Base-by-base conservation (phyloP, 768 basidiomycete species). In the Hericium coralloides region DNA sequence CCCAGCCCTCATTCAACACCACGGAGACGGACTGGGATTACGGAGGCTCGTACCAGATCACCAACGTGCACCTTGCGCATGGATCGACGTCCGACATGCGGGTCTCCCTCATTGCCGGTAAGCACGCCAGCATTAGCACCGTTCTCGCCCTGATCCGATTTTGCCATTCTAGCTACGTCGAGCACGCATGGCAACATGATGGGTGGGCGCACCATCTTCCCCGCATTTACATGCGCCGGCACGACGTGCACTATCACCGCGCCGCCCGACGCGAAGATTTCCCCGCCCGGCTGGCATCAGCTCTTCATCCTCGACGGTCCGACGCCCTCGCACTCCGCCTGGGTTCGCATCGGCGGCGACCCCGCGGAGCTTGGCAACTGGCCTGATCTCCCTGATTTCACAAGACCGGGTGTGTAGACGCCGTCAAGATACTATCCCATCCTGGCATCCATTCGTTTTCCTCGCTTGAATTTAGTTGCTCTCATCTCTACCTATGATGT, bases 341-440 rank as follows among this genome's bases (percentile, higher is more conserved):
- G 85, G 82, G 79, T 92, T 12, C 80, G 88, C 25, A 86, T 92
- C 52, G 89, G 89, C 18, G 87, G 86, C 0, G 90, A 92, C 65
- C 89, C 88, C 0, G 77, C 74, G 0, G 22, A 73, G 53, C 67
- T 92, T 12, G 89, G 89, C 0, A 82, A 85, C 60, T 92, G 89
- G 89, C 89, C 89, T 0, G 55, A 80, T 55, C 71, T 80, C 62
- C 78, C 84, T 26, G 88, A 84, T 54, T 91, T 91, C 65, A 81
- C 78, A 2, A 67, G 68, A 1, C 88, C 88, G 1, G 88, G 88
- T 17, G 67, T 89, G 39, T 80, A 61, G 37, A 18, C 52, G 18
- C 17, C 10, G 22, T n/a, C 14, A 9, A 23, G 17, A 15, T 45
- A 14, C 43, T 31, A 45, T 2, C 8, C 8, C 43, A 22, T 45